These are phyloP conservation scores for Gymnopilus dilepis DNA, from an alignment of 768 basidiomycete genomes.

Conservation along the genomic window DNA sequence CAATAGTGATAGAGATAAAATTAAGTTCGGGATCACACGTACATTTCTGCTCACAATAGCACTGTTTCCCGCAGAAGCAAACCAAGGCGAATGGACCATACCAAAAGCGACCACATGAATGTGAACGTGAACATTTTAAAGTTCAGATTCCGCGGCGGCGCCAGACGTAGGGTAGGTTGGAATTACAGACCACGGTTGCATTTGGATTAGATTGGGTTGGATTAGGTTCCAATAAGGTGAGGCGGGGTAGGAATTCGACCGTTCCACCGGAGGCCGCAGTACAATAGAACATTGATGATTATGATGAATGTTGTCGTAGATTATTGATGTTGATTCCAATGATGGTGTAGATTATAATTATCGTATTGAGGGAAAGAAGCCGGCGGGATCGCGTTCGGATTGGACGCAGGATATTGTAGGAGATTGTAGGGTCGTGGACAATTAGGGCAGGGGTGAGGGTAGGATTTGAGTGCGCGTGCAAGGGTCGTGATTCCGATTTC, in stretches of 20 bases:
- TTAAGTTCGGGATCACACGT: neutral
- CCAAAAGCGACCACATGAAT: neutral
- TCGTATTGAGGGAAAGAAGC: neutral
- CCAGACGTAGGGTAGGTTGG: too few species aligned
- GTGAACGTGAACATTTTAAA: neutral
- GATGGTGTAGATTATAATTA: constrained; percentile 1
- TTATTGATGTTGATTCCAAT: neutral
- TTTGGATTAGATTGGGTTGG: too few species aligned
- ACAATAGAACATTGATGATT: neutral
- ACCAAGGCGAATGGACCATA: neutral
- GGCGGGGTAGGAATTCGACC: too few species aligned
- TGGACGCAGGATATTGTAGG: neutral
- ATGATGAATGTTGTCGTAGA: neutral
- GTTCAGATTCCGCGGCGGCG: neutral
- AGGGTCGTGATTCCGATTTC: neutral
- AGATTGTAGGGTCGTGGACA: too few species aligned
- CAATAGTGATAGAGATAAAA: neutral
- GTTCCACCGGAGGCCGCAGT: neutral
- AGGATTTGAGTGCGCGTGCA: neutral
- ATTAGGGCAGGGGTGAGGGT: neutral
- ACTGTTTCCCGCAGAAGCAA: neutral
- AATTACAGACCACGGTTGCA: too few species aligned
- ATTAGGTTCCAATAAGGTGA: too few species aligned
- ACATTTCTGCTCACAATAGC: constrained; percentile 2
- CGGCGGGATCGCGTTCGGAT: constrained; percentile 1